These are phyloP conservation scores for Colletotrichum aenigma DNA, from an alignment of 2,329 filamentous ascomycete genomes.

Conservation along the genomic window DNA sequence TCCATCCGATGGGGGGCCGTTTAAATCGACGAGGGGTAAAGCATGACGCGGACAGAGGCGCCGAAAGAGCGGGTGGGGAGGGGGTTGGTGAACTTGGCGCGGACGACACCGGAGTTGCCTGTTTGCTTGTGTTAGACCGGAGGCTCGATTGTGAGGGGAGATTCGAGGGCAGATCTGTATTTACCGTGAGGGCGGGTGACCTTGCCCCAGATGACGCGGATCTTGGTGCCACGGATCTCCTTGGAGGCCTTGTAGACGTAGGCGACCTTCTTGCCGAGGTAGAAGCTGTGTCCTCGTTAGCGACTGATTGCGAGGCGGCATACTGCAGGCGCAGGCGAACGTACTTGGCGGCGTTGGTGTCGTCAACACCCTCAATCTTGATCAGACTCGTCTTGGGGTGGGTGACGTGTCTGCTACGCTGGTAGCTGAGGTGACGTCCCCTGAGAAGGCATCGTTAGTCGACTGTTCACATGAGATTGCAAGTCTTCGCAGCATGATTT, in stretches of 20 bases:
- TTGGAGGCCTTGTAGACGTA: slow-evolving; percentile 97
- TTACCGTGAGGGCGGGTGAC: slow-evolving; percentile 93
- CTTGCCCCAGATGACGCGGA: slow-evolving; percentile 99
- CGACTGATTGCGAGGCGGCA: neutral
- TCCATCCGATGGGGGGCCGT: slow-evolving; percentile 52
- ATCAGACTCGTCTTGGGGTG: slow-evolving; percentile 92
- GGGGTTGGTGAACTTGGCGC: slow-evolving; percentile 95
- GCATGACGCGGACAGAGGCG: slow-evolving; percentile 94
- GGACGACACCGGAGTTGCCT: slow-evolving; percentile 98
- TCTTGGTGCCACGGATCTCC: slow-evolving; percentile 97
- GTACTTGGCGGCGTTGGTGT: slow-evolving; percentile 86
- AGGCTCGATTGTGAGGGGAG: neutral
- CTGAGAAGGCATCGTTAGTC: slow-evolving; percentile 44
- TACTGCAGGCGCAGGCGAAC: slow-evolving; percentile 33
- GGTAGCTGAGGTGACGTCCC: slow-evolving; percentile 98
- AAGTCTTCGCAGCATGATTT: neutral
- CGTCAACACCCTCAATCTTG: slow-evolving; percentile 98
- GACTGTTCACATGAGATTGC: neutral
- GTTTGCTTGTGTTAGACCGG: neutral
- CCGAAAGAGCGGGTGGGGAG: slow-evolving; percentile 97
- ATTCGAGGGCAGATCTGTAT: slow-evolving; percentile 28
- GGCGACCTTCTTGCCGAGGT: slow-evolving; percentile 97
- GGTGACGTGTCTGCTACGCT: slow-evolving; percentile 91
- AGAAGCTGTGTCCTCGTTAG: slow-evolving; percentile 68
- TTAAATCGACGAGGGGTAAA: slow-evolving; percentile 98